Evolutionary conservation across 2,329 filamentous ascomycete species (phyloP).

Genomic region (Cladorrhinum sp.): DNA sequence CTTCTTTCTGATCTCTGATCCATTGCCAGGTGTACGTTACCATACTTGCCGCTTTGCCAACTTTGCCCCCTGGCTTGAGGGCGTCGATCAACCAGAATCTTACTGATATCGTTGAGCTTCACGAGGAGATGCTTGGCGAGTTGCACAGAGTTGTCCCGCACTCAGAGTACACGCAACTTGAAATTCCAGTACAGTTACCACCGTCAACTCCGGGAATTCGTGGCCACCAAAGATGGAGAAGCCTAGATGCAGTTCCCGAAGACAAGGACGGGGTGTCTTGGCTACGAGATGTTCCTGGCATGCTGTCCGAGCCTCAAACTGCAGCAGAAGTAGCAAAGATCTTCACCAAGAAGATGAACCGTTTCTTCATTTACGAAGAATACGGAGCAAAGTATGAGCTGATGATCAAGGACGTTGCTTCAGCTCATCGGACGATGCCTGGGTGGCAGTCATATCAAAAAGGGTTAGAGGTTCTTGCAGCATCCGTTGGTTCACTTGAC

Average conservation of each 20-base stretch:
- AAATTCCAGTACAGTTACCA: constrained; percentile 27
- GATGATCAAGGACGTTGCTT: constrained; percentile 73
- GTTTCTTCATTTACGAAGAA: constrained; percentile 85
- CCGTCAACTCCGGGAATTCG: constrained; percentile 22
- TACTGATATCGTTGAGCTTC: constrained; percentile 74
- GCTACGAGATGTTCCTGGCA: constrained; percentile 47
- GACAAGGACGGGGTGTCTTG: constrained; percentile 38
- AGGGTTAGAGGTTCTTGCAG: constrained; percentile 79
- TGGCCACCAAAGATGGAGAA: constrained; percentile 47
- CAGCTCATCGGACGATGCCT: constrained; percentile 64
- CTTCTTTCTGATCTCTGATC: constrained; percentile 23
- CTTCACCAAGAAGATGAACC: constrained; percentile 68
- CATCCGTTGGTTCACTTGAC: constrained; percentile 69
- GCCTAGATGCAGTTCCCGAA: constrained; percentile 46
- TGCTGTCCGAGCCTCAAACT: constrained; percentile 57
- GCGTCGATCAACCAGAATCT: constrained; percentile 76
- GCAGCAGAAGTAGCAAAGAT: constrained; percentile 60
- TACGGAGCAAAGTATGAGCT: constrained; percentile 88
- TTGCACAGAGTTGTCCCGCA: constrained; percentile 69
- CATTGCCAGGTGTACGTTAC: constrained; percentile 65
- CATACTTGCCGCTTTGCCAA: constrained; percentile 68
- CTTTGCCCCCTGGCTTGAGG: constrained; percentile 60
- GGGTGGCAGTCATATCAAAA: constrained; percentile 79
- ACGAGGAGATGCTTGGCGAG: constrained; percentile 75
- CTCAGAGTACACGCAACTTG: constrained; percentile 57